Percentiles rank a stretch among this genome's conserved stretches.
Conservation (phyloP, 257 asterid species). For the Ophiorrhiza pumila region DNA sequence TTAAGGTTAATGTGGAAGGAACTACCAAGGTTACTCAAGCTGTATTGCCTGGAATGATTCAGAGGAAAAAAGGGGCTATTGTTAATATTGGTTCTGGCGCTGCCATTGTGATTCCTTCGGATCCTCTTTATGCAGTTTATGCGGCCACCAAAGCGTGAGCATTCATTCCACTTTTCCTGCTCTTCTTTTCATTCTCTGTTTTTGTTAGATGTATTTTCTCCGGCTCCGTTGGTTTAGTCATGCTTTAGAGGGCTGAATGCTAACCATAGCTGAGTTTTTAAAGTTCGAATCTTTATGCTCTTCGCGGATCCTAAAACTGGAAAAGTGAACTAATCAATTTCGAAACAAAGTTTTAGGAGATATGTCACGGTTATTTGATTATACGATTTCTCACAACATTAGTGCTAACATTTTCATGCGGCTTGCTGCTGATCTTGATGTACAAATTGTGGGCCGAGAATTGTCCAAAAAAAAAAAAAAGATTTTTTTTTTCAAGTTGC, state of each 20-base stretch:
- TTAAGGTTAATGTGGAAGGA: constrained; percentile 83
- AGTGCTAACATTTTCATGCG: neutral
- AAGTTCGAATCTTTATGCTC: constrained; percentile 1
- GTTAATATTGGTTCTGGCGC: constrained; percentile 97
- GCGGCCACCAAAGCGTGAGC: constrained; percentile 99
- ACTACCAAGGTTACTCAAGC: constrained; percentile 86
- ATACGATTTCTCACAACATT: neutral
- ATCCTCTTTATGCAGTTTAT: constrained; percentile 93
- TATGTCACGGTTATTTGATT: neutral
- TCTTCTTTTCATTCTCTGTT: neutral
- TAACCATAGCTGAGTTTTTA: neutral
- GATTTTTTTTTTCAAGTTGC: no score
- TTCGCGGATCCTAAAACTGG: neutral
- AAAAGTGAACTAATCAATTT: neutral
- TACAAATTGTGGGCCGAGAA: neutral
- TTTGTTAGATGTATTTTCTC: neutral
- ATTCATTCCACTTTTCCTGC: neutral
- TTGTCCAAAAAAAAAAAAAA: no score
- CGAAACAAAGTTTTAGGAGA: neutral
- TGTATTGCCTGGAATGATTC: constrained; percentile 78
- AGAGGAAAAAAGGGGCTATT: constrained; percentile 86
- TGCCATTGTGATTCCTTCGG: constrained; percentile 81
- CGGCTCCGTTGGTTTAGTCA: neutral
- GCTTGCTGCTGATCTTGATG: neutral
- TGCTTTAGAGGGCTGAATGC: neutral